Conservation (phyloP, 2,329 filamentous ascomycete genomes). For the Hymenoscyphus linearis region DNA sequence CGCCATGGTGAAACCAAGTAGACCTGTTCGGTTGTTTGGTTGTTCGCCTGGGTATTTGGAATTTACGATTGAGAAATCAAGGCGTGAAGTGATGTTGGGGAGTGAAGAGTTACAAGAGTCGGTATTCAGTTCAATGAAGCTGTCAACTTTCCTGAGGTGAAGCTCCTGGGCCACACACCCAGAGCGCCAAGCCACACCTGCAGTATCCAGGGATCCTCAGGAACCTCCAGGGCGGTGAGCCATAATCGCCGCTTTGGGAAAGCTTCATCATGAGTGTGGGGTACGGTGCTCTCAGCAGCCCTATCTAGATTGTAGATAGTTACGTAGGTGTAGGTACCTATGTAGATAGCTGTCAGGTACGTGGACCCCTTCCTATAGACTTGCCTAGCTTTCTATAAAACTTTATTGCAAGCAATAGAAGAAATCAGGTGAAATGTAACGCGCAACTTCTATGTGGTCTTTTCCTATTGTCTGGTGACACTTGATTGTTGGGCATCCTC, state of each 20-base stretch:
- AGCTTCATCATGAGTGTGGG: not conserved
- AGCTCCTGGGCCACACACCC: too few species aligned
- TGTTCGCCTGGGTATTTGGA: not conserved
- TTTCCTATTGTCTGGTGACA: not conserved
- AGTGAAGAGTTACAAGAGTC: too few species aligned
- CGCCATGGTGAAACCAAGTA: conserved; percentile 37
- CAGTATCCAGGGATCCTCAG: too few species aligned
- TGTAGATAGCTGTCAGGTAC: too few species aligned
- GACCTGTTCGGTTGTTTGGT: not conserved
- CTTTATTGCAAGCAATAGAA: not conserved
- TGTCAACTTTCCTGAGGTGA: too few species aligned
- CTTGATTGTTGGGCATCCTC: not conserved
- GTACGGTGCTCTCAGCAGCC: too few species aligned
- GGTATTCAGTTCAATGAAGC: too few species aligned
- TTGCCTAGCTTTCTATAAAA: not conserved
- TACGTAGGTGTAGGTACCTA: too few species aligned
- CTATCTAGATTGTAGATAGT: too few species aligned
- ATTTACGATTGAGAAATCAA: not conserved
- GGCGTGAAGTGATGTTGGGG: not conserved
- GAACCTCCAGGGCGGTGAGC: not conserved
- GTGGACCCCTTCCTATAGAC: too few species aligned
- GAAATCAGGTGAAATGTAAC: not conserved
- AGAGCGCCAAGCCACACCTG: too few species aligned
- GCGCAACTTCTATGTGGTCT: not conserved
- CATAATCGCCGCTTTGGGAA: not conserved